Evolutionary conservation across 2,329 filamentous ascomycete species (phyloP), one percentile per base, ranked within the genome.

Genomic region (Cylindrodendrum hubeiense): DNA sequence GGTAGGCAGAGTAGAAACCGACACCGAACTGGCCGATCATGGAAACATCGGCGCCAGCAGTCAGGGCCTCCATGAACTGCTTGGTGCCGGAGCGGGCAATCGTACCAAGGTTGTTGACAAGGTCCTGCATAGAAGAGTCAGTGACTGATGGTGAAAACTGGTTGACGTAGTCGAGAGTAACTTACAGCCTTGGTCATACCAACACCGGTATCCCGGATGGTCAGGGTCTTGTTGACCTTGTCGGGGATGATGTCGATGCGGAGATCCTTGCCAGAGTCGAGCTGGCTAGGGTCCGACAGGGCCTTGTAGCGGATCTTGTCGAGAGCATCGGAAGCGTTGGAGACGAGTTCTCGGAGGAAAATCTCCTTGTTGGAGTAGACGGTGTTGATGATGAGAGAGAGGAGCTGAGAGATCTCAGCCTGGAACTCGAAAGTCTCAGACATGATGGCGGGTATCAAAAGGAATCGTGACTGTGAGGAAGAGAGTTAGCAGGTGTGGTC

Each of bases 341-440:
- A 98, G 80, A 99, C 93, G 78, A 99, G 82, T 87, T 99, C 96
- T 92, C 96, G 89, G 79, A 99, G 87, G 91, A 99, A 99, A 82
- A 99, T 98, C 87, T 98, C 96, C 90, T 99, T 99, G 92, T 99
- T 99, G 77, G 95, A 98, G 90, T 98, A 99, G 87, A 99, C 96
- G 75, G 96, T 98, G 93, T 99, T 99, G 90, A 99, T 99, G 86
- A 99, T 99, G 83, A 99, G 93, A 76, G 92, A 94, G 82, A 99
- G 93, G 75, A 99, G 93, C 93, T 99, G 96, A 93, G 95, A 98
- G 83, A 99, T 99, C 93, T 99, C 96, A 92, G 96, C 96, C 92
- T 99, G 96, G 89, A 98, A 99, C 92, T 98, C 95, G 87, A 99
- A 99, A 76, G 95, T 98, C 89, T 98, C 95, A 84, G 94, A 85